Evolutionary conservation across 768 basidiomycete species (phyloP).

Genomic region (Suillus brevipes): DNA sequence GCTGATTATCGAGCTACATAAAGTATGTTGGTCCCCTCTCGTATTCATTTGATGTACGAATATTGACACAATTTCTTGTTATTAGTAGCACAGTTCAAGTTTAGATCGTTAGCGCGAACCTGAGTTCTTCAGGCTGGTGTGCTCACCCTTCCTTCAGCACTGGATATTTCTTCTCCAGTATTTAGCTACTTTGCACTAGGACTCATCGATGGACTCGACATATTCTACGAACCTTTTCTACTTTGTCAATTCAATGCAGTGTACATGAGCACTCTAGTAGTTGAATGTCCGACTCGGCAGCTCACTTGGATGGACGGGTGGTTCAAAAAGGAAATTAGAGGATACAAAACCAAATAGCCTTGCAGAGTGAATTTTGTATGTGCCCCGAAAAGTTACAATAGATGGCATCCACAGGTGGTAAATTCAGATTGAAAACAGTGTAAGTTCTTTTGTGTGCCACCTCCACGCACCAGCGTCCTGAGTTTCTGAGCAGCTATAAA

Average conservation of each 20-base stretch:
- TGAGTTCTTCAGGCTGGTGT: neutral
- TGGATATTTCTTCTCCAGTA: neutral
- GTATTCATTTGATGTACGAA: neutral
- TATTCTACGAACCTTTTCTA: conserved; percentile 1
- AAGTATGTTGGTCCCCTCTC: neutral
- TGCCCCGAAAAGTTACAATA: neutral
- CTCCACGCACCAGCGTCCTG: neutral
- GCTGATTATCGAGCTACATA: conserved; percentile 5
- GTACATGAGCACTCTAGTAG: neutral
- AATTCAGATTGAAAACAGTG: conserved; percentile 7
- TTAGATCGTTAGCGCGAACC: neutral
- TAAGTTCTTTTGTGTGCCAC: neutral
- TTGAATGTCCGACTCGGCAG: neutral
- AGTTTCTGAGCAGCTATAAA: conserved; percentile 57
- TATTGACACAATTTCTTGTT: neutral
- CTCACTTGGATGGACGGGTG: neutral
- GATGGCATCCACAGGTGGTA: conserved; percentile 5
- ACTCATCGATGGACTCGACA: neutral
- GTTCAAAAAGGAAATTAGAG: conserved; percentile 4
- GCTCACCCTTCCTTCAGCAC: neutral
- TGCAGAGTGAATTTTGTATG: conserved; percentile 2
- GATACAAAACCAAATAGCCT: conserved; percentile 6
- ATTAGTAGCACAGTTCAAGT: neutral
- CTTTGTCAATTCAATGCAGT: neutral
- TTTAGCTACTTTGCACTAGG: neutral